Evolutionary conservation across 192 early-diverging fungal genomes (phyloP), one percentile per base, ranked within the genome.

Genomic region (Fimicolochytrium jonesii): DNA sequence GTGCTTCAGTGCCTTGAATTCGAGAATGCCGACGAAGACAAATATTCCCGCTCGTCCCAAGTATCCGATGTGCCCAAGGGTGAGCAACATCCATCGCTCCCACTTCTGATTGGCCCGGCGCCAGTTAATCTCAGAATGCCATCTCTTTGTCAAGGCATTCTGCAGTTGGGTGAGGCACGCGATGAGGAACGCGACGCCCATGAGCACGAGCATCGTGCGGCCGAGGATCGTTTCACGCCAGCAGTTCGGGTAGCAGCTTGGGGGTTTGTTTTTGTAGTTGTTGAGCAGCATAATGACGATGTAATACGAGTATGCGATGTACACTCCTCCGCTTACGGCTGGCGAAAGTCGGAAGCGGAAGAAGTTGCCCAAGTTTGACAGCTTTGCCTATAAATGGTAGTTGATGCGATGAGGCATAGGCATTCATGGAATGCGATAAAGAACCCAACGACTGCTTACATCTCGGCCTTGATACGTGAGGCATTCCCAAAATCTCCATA

Each of bases 401-500:
- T n/a, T n/a, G n/a, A n/a, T n/a, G n/a, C n/a, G n/a, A n/a, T n/a
- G n/a, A n/a, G n/a, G n/a, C n/a, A n/a, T n/a, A n/a, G n/a, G n/a
- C n/a, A n/a, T n/a, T n/a, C n/a, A n/a, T n/a, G n/a, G n/a, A n/a
- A n/a, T n/a, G n/a, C n/a, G n/a, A n/a, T n/a, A n/a, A n/a, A n/a
- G n/a, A n/a, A n/a, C n/a, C n/a, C n/a, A n/a, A n/a, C n/a, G n/a
- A n/a, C n/a, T n/a, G n/a, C n/a, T n/a, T n/a, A n/a, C 59, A 60
- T 79, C 77, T 4, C 56, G 54, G 15, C 77, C 74, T 67, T 79
- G 77, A 11, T 66, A 74, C 11, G 67, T 64, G 29, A 32, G 34
- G 34, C 54, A 67, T 61, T 79, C 77, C 73, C 77, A 79, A 37
- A 78, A 75, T 28, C 77, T 56, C 77, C 77, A 78, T 11, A 76